phyloP scores from a whole-genome alignment of 2,329 filamentous ascomycete genomes.

The Fusarium sp. region DNA sequence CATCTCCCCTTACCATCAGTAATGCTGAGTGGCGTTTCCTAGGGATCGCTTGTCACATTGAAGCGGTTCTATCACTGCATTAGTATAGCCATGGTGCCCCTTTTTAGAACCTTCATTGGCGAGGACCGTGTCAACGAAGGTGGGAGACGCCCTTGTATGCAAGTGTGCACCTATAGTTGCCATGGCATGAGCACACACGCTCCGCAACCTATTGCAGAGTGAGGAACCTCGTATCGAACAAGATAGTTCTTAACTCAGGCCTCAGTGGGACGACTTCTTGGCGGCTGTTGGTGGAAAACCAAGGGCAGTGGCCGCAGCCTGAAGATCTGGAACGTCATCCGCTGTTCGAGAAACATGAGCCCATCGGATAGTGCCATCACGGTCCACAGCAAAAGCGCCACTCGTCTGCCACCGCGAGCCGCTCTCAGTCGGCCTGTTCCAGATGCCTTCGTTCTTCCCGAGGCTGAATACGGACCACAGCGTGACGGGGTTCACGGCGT shows the following conservation, averaged over 20 bases:
- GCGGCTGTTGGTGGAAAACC: slow-evolving; percentile 25
- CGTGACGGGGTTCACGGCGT: slow-evolving; percentile 70
- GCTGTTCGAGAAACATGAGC: slow-evolving; percentile 47
- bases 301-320: slow-evolving; percentile 45
- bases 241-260: background rate
- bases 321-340: slow-evolving; percentile 49
- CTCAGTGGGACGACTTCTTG: background rate
- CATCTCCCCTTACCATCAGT: background rate
- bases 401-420: slow-evolving; percentile 77
- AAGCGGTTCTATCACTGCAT: background rate
- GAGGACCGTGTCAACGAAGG: background rate
- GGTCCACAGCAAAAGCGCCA: slow-evolving; percentile 69
- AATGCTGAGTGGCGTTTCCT: background rate
- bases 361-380: slow-evolving; percentile 48
- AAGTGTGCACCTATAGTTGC: background rate
- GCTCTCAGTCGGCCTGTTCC: slow-evolving; percentile 73
- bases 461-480: slow-evolving; percentile 69
- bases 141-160: background rate
- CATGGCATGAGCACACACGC: background rate
- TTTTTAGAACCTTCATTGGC: background rate
- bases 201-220: background rate
- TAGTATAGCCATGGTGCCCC: background rate
- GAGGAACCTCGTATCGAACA: background rate
- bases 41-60: background rate
- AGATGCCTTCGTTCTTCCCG: slow-evolving; percentile 72